Percentiles rank a stretch among this genome's conserved stretches.
phyloP scores from a whole-genome alignment of 176 grass and related monocot genomes.

The Cenchrus fungigraminus region DNA sequence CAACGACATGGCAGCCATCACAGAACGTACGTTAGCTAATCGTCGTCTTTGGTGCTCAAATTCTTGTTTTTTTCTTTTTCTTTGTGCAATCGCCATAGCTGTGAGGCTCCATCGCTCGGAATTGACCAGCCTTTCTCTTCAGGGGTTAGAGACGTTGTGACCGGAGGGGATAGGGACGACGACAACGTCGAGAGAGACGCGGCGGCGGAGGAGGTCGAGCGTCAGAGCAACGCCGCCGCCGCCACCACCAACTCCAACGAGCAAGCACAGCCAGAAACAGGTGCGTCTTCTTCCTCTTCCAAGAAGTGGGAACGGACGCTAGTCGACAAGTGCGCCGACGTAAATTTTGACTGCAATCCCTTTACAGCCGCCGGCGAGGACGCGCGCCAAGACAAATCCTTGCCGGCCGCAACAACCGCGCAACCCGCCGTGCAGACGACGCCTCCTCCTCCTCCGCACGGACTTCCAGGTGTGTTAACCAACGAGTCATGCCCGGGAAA shows the following conservation, averaged over 20 bases:
- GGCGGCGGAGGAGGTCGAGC: neutral
- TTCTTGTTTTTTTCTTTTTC: neutral
- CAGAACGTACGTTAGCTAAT: constrained; percentile 27
- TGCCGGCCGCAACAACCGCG: neutral
- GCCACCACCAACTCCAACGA: neutral
- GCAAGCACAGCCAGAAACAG: neutral
- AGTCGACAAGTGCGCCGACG: neutral
- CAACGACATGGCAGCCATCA: neutral
- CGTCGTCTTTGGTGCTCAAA: neutral
- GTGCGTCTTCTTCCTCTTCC: neutral
- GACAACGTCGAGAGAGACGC: neutral
- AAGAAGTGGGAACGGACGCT: neutral
- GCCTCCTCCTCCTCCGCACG: neutral
- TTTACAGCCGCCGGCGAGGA: neutral
- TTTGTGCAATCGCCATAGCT: neutral
- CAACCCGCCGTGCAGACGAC: constrained; percentile 27
- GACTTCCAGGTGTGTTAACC: constrained; percentile 8
- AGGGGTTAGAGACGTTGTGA: constrained; percentile 38
- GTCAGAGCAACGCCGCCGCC: neutral
- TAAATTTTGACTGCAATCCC: neutral
- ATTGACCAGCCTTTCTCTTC: neutral
- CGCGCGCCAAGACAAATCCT: constrained; percentile 1
- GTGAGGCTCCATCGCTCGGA: too few relatives aligned
- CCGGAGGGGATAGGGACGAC: neutral
- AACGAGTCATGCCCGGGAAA: neutral